Conservation (phyloP, 2,329 filamentous ascomycete species). For the Basipetospora chlamydospora region DNA sequence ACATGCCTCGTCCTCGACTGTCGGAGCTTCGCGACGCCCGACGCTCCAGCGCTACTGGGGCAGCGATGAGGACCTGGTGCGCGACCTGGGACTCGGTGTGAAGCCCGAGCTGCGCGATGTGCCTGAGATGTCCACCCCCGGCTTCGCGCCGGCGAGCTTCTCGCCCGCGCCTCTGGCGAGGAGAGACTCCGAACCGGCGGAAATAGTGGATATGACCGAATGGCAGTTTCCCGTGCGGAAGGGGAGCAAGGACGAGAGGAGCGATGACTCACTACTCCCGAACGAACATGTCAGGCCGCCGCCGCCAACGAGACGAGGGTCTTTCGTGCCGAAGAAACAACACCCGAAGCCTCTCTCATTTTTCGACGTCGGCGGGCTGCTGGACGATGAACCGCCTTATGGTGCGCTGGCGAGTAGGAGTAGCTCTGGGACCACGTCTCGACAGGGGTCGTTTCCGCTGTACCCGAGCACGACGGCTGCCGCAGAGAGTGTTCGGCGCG, state of each 20-base stretch:
- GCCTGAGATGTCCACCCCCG: conserved; percentile 10
- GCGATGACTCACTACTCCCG: conserved; percentile 28
- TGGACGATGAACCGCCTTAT: conserved; percentile 34
- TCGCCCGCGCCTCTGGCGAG: conserved; percentile 21
- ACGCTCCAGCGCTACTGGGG: conserved; percentile 50
- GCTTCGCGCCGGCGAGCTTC: conserved; percentile 17
- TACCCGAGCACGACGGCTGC: conserved; percentile 32
- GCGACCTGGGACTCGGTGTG: conserved; percentile 59
- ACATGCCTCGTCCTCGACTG: background rate
- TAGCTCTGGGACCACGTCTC: no score
- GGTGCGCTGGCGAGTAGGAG: no score
- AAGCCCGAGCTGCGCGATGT: conserved; percentile 20
- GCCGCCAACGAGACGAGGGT: conserved; percentile 13
- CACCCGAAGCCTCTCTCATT: conserved; percentile 46
- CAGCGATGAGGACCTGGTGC: conserved; percentile 81
- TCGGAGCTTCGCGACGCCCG: no score
- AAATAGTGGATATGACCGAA: conserved; percentile 19
- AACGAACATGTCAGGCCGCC: conserved; percentile 16
- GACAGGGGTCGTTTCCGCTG: conserved; percentile 12
- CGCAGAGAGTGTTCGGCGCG: conserved; percentile 30
- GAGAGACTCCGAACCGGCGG: conserved; percentile 7
- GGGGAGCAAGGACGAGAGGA: conserved; percentile 22
- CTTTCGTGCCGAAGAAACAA: background rate
- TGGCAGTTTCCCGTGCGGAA: conserved; percentile 33
- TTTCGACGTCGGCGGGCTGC: conserved; percentile 69